Evolutionary conservation across 1,284 basidiomycete species (phyloP), one percentile per base, ranked within the genome.

Genomic region (Flammula alnicola): DNA sequence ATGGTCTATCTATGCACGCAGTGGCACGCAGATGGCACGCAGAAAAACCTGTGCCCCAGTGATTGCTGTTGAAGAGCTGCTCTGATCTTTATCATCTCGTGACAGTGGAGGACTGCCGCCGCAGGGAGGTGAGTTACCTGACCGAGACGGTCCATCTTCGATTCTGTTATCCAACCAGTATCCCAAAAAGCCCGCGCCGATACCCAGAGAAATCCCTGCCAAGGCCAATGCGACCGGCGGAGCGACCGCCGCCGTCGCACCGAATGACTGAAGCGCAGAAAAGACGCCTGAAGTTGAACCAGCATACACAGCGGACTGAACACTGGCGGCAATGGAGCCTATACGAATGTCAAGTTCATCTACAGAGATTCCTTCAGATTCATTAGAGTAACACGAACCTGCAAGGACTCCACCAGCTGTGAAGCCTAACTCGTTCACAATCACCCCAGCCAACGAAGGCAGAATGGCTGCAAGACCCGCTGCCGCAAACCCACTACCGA

Each of bases 381-480:
- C n/a, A n/a, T n/a, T n/a, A n/a, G n/a, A n/a, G n/a, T n/a, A n/a
- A n/a, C n/a, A 32, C 44, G 31, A 20, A 40, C 46, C 46, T 33
- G 19, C 10, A 20, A 44, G 7, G 14, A 49, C 41, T 10, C 47
- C 47, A 14, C 14, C 32, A 17, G 22, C 20, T n/a, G 48, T 49
- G 20, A 55, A 59, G 0, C 58, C 58, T 2, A 59, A 19, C 0
- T 35, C 44, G 19, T 59, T 54, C 16, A 59, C 49, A 4, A 51
- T 10, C 0, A 43, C 47, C 11, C 54, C 43, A 2, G 37, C 20
- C 10, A 59, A 23, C 3, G 54, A 48, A 4, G 57, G 57, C 5
- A 54, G n/a, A 11, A 59, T 44, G 8, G 44, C 31, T 0, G 39
- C 36, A 1, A 51, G 9, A 2, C 52, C 50, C 1, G 45, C 45